phyloP scores from a whole-genome alignment of 257 asterid species.

The Verbena officinalis region DNA sequence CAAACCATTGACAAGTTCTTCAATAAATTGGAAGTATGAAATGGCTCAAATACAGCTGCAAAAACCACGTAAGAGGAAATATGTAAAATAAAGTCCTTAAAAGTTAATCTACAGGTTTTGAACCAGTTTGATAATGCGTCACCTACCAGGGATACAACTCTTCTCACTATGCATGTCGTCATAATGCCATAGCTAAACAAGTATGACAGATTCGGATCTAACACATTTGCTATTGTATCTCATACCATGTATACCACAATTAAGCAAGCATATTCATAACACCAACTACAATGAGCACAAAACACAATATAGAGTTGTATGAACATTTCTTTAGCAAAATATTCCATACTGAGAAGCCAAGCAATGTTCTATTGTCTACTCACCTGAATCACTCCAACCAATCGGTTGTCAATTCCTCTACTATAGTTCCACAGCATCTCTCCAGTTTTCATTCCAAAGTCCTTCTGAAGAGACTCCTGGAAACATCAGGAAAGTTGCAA shows the following conservation, averaged over 20 bases:
- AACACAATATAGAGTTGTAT: constrained; percentile 10
- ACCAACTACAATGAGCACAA: constrained; percentile 21
- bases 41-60: not conserved
- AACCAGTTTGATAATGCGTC: constrained; percentile 6
- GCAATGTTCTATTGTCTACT: constrained; percentile 12
- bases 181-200: not conserved
- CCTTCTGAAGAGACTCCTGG: constrained; percentile 93
- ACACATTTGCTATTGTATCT: constrained; percentile 5
- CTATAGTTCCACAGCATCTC: constrained; percentile 93
- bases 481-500: constrained; percentile 30
- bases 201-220: not conserved
- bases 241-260: constrained; percentile 2
- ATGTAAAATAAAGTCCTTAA: constrained; percentile 5
- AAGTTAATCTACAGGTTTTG: not conserved
- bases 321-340: not conserved
- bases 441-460: constrained; percentile 89
- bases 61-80: constrained; percentile 5
- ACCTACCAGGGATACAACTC: constrained; percentile 10
- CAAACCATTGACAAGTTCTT: not conserved
- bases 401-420: constrained; percentile 83
- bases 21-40: constrained; percentile 3
- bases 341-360: constrained; percentile 12
- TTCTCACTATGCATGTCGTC: not conserved
- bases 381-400: constrained; percentile 72
- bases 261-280: constrained; percentile 2